Evolutionary conservation across 768 basidiomycete species (phyloP).

Genomic region (Boletus reticuloceps): DNA sequence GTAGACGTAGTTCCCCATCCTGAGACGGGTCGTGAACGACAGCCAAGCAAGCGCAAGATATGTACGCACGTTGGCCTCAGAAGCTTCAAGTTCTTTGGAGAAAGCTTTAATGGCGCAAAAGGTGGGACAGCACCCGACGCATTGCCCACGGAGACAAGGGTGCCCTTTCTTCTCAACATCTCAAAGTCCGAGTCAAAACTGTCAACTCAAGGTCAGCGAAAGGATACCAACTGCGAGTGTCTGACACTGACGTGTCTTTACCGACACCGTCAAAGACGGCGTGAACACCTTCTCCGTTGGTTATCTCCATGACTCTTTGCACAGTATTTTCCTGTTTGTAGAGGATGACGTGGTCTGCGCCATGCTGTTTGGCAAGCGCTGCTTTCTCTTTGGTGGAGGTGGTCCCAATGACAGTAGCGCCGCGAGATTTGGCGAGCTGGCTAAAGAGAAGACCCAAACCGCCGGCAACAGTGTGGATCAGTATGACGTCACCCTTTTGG

Average conservation of each 20-base stretch:
- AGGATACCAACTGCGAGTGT: neutral
- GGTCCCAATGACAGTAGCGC: slow-evolving; percentile 91
- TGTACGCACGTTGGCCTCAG: slow-evolving; percentile 65
- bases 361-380: slow-evolving; percentile 69
- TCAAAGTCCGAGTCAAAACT: slow-evolving; percentile 81
- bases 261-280: slow-evolving; percentile 96
- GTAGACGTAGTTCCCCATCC: slow-evolving; percentile 67
- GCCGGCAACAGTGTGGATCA: slow-evolving; percentile 91
- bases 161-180: slow-evolving; percentile 82
- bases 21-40: slow-evolving; percentile 30
- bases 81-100: slow-evolving; percentile 79
- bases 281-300: slow-evolving; percentile 77
- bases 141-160: slow-evolving; percentile 88
- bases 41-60: neutral
- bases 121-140: slow-evolving; percentile 84
- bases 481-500: slow-evolving; percentile 72
- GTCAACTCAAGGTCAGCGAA: slow-evolving; percentile 1
- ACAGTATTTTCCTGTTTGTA: slow-evolving; percentile 77
- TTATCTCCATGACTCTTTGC: slow-evolving; percentile 68
- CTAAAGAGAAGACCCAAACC: slow-evolving; percentile 73
- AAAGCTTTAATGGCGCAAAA: slow-evolving; percentile 69
- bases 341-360: slow-evolving; percentile 85
- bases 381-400: slow-evolving; percentile 86
- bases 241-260: slow-evolving; percentile 75
- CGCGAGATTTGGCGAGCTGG: slow-evolving; percentile 67